Base-by-base conservation (phyloP, 495 filamentous ascomycete species). In the Tuber borchii region DNA sequence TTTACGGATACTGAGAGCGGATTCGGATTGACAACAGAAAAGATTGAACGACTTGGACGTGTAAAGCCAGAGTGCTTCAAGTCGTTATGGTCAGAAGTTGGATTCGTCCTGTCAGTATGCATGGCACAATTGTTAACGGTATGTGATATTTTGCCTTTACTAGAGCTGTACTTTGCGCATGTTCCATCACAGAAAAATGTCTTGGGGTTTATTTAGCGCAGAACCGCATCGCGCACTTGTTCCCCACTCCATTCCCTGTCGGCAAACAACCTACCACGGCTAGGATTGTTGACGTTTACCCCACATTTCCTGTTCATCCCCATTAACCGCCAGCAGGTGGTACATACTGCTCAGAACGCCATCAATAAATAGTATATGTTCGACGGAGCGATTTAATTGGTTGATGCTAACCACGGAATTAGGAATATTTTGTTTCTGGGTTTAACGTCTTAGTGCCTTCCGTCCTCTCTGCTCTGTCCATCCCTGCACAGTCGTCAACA, bases 401-500 rank as follows among this genome's bases (percentile, higher is more conserved):
- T 73, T 75, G 65, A 75, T 61, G 70, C 76, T 79, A 46, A 79
- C 76, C 51, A 19, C 69, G 65, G 56, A 37, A 17, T 44, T 76
- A 87, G 86, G 89, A 96, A 85, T 97, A 93, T 84, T 94, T 93
- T 82, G 90, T 95, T 48, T 93, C 91, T 65, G 93, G 93, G 69
- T 97, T 94, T 83, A 95, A 92, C 79, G 89, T 96, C 77, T 86
- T 97, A 72, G 84, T 94, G 2, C 93, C 93, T 14, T 88, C 89
- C 0, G 79, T 97, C 16, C 85, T 89, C 40, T 80, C 83, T 22
- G 87, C 90, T 34, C 86, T 96, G 5, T 69, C 89, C 16, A 93
- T 96, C 51, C 89, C 92, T 0, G 80, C 86, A 19, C 84, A 86
- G 2, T 88, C 90, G 1, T 86, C 87, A 9, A 93, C 91, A 40